Evolutionary conservation across 2,329 filamentous ascomycete species (phyloP), one percentile per base, ranked within the genome.

Genomic region (Exophiala mesophila): DNA sequence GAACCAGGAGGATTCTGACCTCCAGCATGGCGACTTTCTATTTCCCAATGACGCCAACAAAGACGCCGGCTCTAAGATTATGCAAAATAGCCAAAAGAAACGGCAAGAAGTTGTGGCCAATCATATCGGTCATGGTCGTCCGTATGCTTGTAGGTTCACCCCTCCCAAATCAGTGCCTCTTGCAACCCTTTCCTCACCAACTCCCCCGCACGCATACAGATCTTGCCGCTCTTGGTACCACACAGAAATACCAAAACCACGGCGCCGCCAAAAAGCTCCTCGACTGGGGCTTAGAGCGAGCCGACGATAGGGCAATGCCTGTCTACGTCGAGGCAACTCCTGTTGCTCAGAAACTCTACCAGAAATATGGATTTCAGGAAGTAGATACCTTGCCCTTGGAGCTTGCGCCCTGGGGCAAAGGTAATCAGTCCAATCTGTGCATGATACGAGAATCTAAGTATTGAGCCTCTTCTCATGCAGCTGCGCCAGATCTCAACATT

Each of bases 51-150:
- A 54, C 39, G 42, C 51, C 8, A 47, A 52, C 16, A 39, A 40
- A 28, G 45, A 54, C 15, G 17, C 49, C 15, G 45, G 45, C 3
- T 44, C 42, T 26, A 36, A 24, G 10, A n/a, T 54, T 36, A 43
- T 51, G 31, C 47, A 33, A 17, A 44, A 48, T 17, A 45, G 46
- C 24, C 35, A 44, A 21, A 48, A 44, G 37, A 53, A 51, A 39
- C 33, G 44, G 9, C 44, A 54, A 34, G 41, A 54, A 40, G 46
- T 53, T 31, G 44, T 49, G 4, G 41, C 39, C n/a, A 24, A 41
- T 3, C 18, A 16, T 9, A 30, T 53, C 17, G 47, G 50, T 12
- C 19, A 30, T 9, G 35, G 36, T 10, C 20, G 28, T 24, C 41
- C 50, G 8, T 49, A 50, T 40, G 50, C 30, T 5, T 53, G 47